Evolutionary conservation across 148 eudicot genomes (phyloP).

Genomic region (Agrostemma githago): DNA sequence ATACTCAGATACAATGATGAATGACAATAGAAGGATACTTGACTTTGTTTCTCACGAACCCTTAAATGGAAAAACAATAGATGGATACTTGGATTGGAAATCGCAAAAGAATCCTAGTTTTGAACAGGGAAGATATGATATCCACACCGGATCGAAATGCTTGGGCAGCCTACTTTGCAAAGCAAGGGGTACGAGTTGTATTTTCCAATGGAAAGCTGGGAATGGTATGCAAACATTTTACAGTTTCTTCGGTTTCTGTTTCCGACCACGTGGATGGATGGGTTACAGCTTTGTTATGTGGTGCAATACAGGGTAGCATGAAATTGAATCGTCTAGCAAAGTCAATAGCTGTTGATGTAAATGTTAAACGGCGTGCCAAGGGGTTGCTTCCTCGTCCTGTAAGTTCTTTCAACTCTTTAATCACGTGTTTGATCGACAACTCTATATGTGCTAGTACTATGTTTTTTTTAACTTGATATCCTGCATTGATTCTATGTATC

Average conservation of each 20-base stretch:
- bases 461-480: not conserved
- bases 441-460: not conserved
- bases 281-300: constrained; percentile 14
- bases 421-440: constrained; percentile 1
- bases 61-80: constrained; percentile 30
- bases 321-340: constrained; percentile 80
- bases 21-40: constrained; percentile 6
- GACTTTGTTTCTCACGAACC: constrained; percentile 4
- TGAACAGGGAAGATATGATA: constrained; percentile 99
- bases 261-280: not conserved
- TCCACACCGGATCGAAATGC: constrained; percentile 85
- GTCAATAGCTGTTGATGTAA: constrained; percentile 74
- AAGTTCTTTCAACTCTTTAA: constrained; percentile 25
- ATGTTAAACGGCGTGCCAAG: constrained; percentile 73
- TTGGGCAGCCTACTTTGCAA: constrained; percentile 86
- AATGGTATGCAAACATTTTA: constrained; percentile 45
- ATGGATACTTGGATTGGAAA: constrained; percentile 95
- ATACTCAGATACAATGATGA: not conserved
- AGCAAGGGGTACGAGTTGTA: constrained; percentile 75
- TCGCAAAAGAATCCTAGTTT: constrained; percentile 76
- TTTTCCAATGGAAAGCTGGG: constrained; percentile 92
- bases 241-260: constrained; percentile 9
- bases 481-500: not conserved
- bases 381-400: constrained; percentile 96
- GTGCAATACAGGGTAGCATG: constrained; percentile 71